Percentiles rank a stretch among this genome's conserved stretches.
Evolutionary conservation across 2,329 filamentous ascomycete genomes (phyloP).

Genomic region (Pseudopyricularia cyperi): DNA sequence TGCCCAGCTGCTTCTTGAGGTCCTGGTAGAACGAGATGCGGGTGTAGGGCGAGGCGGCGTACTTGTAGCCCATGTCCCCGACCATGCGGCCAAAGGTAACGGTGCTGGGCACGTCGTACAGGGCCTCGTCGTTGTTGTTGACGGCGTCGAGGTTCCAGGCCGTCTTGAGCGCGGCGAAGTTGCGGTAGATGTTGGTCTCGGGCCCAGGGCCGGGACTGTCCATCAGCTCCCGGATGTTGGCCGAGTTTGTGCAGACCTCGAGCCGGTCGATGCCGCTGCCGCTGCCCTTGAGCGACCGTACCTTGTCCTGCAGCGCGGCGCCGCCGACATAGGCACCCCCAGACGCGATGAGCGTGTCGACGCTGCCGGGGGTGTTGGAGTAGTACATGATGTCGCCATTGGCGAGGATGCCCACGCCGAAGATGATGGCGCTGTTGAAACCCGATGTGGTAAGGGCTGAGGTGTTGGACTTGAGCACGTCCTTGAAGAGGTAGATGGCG

Average conservation of each 20-base stretch:
- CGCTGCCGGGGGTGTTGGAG: constrained; percentile 24
- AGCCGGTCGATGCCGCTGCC: constrained; percentile 20
- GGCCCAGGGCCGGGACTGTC: constrained; percentile 17
- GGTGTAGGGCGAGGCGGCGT: constrained; percentile 29
- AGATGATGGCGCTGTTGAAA: constrained; percentile 29
- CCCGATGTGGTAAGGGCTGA: constrained; percentile 24
- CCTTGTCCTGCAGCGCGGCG: constrained; percentile 19
- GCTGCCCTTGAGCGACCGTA: constrained; percentile 5
- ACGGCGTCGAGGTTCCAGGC: constrained; percentile 31
- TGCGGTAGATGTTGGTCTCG: constrained; percentile 21
- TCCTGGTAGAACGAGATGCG: constrained; percentile 22
- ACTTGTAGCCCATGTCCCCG: constrained; percentile 24
- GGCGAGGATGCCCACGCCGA: constrained; percentile 26
- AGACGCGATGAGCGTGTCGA: constrained; percentile 21
- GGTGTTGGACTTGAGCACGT: constrained; percentile 30
- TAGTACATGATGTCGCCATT: constrained; percentile 32
- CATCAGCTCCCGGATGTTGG: constrained; percentile 26
- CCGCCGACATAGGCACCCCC: constrained; percentile 32
- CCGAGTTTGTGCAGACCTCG: constrained; percentile 29
- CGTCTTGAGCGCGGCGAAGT: constrained; percentile 23
- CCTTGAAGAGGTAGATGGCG: constrained; percentile 26
- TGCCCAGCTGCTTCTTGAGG: constrained; percentile 17
- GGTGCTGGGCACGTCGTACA: constrained; percentile 28
- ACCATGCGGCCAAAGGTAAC: constrained; percentile 28
- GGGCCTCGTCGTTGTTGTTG: constrained; percentile 30